Base-by-base conservation (phyloP, 352 stramenopile species). In the Phytophthora macrochlamydospora region DNA sequence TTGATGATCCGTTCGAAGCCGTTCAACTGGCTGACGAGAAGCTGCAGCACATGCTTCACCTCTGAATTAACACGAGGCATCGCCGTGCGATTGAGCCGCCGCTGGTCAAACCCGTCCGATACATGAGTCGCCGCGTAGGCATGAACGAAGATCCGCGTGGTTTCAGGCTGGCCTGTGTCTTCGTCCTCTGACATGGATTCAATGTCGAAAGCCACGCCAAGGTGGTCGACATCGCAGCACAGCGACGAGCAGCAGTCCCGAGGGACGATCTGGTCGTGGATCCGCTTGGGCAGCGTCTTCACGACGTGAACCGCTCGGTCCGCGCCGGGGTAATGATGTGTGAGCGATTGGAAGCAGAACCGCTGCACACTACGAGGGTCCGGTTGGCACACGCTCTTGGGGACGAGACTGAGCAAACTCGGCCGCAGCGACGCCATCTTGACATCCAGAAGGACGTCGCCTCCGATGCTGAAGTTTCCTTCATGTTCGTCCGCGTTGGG, bases 241-340 rank as follows among this genome's bases (percentile, higher is more conserved):
- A 85, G 53, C 37, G 71, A 64, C 24, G 71, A 74, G 45, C 71
- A 67, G 45, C 81, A 65, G 6, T 62, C 18, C 14, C 44, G 46
- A 12, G 65, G 35, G 1, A 87, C 65, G 29, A 85, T 12, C 38
- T 83, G 56, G 56, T 84, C 75, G 65, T 83, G 78, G 8, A 61
- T 56, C 9, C 52, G 4, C 55, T 83, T 83, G n/a, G 78, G 78
- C 29, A 87, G 37, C 30, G 76, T 85, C 73, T 85, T 85, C 46
- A 83, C 73, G 14, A 87, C 43, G 71, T 87, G 78, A 24, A 77
- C 57, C 1, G 76, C 76, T 29, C 69, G 78, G 46, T 73, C 56
- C 14, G 75, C 73, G 42, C 30, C 48, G 31, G 71, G 42, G 64
- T 78, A 78, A 45, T 69, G 64, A 42, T 73, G 54, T 44, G 76